Conservation (phyloP, 306 rosid species). For the Begonia masoniana region DNA sequence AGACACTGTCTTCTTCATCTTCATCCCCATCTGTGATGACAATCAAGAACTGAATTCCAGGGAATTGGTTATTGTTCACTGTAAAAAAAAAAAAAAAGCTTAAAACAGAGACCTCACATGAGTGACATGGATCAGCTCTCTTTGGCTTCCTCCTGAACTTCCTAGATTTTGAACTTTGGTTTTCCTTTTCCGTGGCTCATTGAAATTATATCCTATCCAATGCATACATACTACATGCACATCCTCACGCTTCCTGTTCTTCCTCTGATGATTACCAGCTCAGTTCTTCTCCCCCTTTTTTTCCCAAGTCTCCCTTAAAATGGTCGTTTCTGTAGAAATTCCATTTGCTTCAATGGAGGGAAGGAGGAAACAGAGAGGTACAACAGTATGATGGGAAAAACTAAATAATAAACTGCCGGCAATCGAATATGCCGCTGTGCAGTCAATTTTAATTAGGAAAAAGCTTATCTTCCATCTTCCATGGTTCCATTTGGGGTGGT, state of each 20-base stretch:
- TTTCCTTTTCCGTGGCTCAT: slow-evolving; percentile 36
- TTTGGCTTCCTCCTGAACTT: slow-evolving; percentile 31
- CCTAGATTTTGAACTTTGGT: slow-evolving; percentile 22
- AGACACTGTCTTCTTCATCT: slow-evolving; percentile 29
- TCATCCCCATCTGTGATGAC: slow-evolving; percentile 31
- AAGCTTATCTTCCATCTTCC: neutral
- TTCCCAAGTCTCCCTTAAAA: neutral
- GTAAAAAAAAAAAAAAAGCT: no score
- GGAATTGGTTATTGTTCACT: no score
- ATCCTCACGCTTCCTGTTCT: neutral
- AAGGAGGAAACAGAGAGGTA: neutral
- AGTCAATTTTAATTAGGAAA: neutral
- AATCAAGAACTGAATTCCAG: no score
- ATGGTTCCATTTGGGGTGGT: no score
- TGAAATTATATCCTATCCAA: neutral
- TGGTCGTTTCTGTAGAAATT: neutral
- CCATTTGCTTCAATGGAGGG: neutral
- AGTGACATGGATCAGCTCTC: slow-evolving; percentile 26
- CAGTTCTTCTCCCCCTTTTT: neutral
- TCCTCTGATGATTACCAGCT: neutral
- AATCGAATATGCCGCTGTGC: neutral
- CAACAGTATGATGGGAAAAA: neutral
- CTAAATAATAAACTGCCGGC: neutral
- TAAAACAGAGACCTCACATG: slow-evolving; percentile 44
- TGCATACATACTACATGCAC: neutral